Conservation (phyloP, 73 alveolate genomes). For the Tetrahymena borealis region DNA sequence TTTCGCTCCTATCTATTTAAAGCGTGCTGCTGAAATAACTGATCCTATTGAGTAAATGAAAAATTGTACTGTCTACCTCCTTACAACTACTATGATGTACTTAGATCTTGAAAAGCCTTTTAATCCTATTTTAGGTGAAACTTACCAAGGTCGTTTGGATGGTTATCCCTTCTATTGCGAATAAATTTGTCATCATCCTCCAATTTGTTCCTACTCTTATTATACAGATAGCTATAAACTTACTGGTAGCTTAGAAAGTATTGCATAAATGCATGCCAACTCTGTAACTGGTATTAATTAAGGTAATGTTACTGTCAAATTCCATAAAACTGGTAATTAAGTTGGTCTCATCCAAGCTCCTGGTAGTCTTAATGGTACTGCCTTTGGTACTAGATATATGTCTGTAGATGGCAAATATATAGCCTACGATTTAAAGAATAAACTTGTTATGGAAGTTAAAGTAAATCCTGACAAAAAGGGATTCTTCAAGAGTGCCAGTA, state of each 20-base stretch:
- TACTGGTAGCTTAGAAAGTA: slow-evolving; percentile 36
- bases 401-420: slow-evolving; percentile 16
- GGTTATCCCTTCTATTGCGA: slow-evolving; percentile 45
- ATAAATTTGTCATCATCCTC: slow-evolving; percentile 57
- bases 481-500: slow-evolving; percentile 7
- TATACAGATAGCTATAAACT: slow-evolving; percentile 28
- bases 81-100: slow-evolving; percentile 44
- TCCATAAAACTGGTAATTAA: slow-evolving; percentile 30
- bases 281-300: slow-evolving; percentile 33
- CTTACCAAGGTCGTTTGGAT: slow-evolving; percentile 66
- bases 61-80: slow-evolving; percentile 47
- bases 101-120: slow-evolving; percentile 70
- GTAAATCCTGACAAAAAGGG: slow-evolving; percentile 29
- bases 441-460: slow-evolving; percentile 18
- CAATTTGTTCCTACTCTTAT: slow-evolving; percentile 31
- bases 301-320: slow-evolving; percentile 31
- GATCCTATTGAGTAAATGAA: slow-evolving; percentile 57
- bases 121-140: slow-evolving; percentile 87
- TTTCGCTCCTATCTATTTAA: slow-evolving; percentile 54
- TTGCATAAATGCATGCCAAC: slow-evolving; percentile 49
- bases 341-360: slow-evolving; percentile 19
- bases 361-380: slow-evolving; percentile 34
- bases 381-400: slow-evolving; percentile 40
- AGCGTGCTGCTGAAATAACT: slow-evolving; percentile 56
- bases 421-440: slow-evolving; percentile 20